A percentile compares a stretch with the other conserved stretches of the same genome.
phyloP scores from a whole-genome alignment of 768 basidiomycete genomes.

The Tricholoma flavovirens region DNA sequence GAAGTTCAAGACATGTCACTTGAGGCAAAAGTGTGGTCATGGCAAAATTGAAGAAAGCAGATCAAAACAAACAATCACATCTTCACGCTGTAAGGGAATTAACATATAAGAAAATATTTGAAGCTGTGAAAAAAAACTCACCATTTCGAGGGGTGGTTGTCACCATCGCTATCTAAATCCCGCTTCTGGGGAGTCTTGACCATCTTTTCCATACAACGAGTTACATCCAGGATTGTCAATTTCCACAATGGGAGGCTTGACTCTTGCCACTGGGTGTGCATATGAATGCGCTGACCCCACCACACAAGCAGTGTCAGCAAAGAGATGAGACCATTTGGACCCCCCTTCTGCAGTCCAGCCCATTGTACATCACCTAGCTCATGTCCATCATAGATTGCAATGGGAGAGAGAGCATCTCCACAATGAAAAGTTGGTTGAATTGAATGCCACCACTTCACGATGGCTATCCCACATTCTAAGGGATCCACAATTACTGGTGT shows the following conservation, averaged over 20 bases:
- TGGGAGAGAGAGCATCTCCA: not conserved
- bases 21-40: not conserved
- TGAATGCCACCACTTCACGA: slow-evolving; percentile 16
- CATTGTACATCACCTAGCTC: slow-evolving; percentile 1
- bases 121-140: not conserved
- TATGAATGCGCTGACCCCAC: slow-evolving; percentile 6
- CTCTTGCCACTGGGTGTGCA: slow-evolving; percentile 1
- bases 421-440: no score
- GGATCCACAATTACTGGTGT: slow-evolving; percentile 8
- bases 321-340: slow-evolving; percentile 7
- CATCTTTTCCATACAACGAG: slow-evolving; percentile 1
- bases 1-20: not conserved
- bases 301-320: no score
- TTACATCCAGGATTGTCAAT: slow-evolving; percentile 2
- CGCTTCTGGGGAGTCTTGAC: not conserved
- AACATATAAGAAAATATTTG: not conserved
- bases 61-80: not conserved
- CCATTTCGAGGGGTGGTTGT: not conserved
- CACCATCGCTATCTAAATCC: not conserved
- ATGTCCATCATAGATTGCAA: not conserved
- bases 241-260: slow-evolving; percentile 1
- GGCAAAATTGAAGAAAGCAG: not conserved
- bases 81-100: not conserved
- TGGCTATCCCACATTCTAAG: slow-evolving; percentile 10
- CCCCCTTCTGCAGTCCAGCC: slow-evolving; percentile 5